Base-by-base conservation (phyloP, 257 asterid species). In the Cruciata laevipes region DNA sequence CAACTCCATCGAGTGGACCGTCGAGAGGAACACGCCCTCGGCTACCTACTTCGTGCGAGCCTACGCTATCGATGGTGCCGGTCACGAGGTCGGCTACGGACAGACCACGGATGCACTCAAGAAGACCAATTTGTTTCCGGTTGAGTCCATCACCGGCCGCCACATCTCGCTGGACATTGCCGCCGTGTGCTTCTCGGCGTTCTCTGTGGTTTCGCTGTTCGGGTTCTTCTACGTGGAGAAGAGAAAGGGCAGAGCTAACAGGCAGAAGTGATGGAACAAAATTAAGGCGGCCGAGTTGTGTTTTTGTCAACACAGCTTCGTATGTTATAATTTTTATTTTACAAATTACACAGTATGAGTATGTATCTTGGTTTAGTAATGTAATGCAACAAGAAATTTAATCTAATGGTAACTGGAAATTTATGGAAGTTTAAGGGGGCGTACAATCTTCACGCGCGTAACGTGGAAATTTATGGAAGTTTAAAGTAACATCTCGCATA, bases 31-130 rank as follows among this genome's bases (percentile, higher is more conserved):
- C 20, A 77, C 83, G 27, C 96, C 98, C 0, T 55, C 75, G 0
- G 98, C 92, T n/a, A 78, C 83, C 0, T 89, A 89, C 37, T 91
- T 91, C 21, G 18, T 89, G 3, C 76, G 98, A 71, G 96, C 77
- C 4, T 89, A 83, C 47, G 97, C 67, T 0, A 25, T 40, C 47
- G 63, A 82, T 81, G 52, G 88, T 14, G 71, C 20, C n/a, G 77
- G 38, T 0, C 53, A 68, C 5, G 79, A 83, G 72, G 83, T 83
- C 0, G 95, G 75, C 23, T 89, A 23, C 37, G 98, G 98, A 1
- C 96, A 89, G 68, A 73, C 88, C 10, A 85, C 89, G 0, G 79
- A 81, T 52, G 63, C 55, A 6, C 35, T 61, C 0, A 83, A 76
- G 63, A 42, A 30, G 0, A 31, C 57, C 6, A 77, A 77, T 60